Evolutionary conservation across 2,329 filamentous ascomycete species (phyloP), one percentile per base, ranked within the genome.

Genomic region (Cladorrhinum sp.): DNA sequence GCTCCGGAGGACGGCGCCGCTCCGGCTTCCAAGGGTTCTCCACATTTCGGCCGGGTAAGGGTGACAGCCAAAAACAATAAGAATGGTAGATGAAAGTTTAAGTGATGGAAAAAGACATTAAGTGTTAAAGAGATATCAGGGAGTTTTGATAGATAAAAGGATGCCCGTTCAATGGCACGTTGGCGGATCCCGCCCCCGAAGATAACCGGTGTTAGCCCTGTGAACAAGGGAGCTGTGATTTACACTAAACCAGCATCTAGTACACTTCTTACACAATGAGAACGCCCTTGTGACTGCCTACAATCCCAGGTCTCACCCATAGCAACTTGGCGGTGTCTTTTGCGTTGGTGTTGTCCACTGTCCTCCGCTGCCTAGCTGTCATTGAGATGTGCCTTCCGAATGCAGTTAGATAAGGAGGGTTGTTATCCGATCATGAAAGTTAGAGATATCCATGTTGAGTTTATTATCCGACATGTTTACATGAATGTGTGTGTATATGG

Each of bases 171-270:
- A 24, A 60, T 61, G 42, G 18, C n/a, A 46, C n/a, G 42, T 16
- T 42, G 59, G 62, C 55, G 64, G 62, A 53, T 39, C 18, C 23
- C 58, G 46, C 14, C 55, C 55, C 59, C 60, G 60, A 54, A 42
- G 62, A 58, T 66, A 67, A 60, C 64, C 66, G 65, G 55, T 42
- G 16, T 49, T 63, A 63, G 33, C 65, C 65, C 53, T 51, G n/a
- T 20, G n/a, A 46, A 46, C 42, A 46, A 46, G 42, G 42, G 42
- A 46, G 18, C 18, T 21, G n/a, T 7, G 4, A 42, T 2, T 21
- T 20, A 46, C 42, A 42, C 36, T 42, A n/a, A 42, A 12, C 26
- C 26, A 30, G 26, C 10, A 30, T 30, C 26, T 30, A 30, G 26
- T 30, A 30, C n/a, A 5, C 26, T 28, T 36, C 33, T 36, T 18